phyloP scores from a whole-genome alignment of 2,329 filamentous ascomycete species.

The Arthroderma sp. region DNA sequence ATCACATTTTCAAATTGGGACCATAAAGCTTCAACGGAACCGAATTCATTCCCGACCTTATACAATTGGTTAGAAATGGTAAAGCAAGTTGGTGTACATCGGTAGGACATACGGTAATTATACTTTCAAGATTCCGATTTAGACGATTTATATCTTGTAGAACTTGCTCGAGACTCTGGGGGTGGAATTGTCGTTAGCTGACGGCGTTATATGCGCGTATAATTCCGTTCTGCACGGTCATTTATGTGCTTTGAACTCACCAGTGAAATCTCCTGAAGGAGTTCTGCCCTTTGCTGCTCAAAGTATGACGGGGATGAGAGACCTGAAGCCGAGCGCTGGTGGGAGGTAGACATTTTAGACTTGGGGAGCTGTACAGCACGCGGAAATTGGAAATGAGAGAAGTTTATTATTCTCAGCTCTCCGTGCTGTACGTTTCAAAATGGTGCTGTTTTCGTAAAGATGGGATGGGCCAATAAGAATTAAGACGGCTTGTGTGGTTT shows the following conservation, averaged over 20 bases:
- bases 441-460: too few relatives aligned
- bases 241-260: conserved; percentile 16
- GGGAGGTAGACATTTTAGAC: conserved; percentile 1
- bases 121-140: conserved; percentile 80
- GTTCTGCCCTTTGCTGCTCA: conserved; percentile 30
- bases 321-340: conserved; percentile 4
- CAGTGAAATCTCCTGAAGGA: conserved; percentile 31
- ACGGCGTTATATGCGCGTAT: background rate
- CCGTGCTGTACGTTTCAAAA: too few relatives aligned
- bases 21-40: conserved; percentile 93
- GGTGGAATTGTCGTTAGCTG: too few relatives aligned
- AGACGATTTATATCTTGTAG: conserved; percentile 92
- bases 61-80: background rate
- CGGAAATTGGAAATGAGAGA: too few relatives aligned
- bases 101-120: conserved; percentile 54
- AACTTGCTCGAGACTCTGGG: conserved; percentile 65
- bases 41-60: conserved; percentile 87
- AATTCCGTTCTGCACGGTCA: background rate
- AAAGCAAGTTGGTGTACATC: background rate
- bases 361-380: background rate
- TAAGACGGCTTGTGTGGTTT: too few relatives aligned
- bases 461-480: too few relatives aligned
- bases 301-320: conserved; percentile 15
- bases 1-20: conserved; percentile 95
- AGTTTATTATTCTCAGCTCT: too few relatives aligned